Conservation (phyloP, 176 grass and related monocot species). For the Juncus effusus region DNA sequence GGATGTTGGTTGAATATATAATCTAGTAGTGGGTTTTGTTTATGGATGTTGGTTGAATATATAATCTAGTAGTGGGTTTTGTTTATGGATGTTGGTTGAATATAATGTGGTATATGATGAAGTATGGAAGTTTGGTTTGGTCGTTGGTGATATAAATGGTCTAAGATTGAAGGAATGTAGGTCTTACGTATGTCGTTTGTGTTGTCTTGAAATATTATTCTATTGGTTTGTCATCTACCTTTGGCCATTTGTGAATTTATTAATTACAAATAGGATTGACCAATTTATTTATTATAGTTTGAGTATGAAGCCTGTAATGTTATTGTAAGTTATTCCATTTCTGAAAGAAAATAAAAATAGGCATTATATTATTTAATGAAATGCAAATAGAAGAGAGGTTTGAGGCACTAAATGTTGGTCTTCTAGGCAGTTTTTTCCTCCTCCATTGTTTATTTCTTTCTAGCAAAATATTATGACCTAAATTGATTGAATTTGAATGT, state of each 20-base stretch:
- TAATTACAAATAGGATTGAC: neutral
- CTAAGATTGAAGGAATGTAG: slow-evolving; percentile 7
- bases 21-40: slow-evolving; percentile 24
- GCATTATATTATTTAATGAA: no score
- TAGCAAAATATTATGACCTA: no score
- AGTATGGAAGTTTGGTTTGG: neutral
- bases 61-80: slow-evolving; percentile 17
- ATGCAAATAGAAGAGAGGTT: no score
- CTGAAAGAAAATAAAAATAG: no score
- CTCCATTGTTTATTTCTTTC: no score
- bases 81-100: neutral
- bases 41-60: neutral
- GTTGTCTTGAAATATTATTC: slow-evolving; percentile 15
- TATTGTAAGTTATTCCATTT: no score
- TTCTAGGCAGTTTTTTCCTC: no score
- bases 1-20: neutral
- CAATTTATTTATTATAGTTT: no score
- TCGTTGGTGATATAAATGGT: slow-evolving; percentile 17
- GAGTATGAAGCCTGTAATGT: no score
- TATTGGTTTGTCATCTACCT: slow-evolving; percentile 3
- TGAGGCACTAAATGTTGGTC: no score
- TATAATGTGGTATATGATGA: neutral
- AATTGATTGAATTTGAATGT: no score
- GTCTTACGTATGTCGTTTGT: slow-evolving; percentile 14
- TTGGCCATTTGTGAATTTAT: slow-evolving; percentile 7